These are phyloP conservation scores for Lonicera japonica DNA, from an alignment of 129 eudicot genomes.

Conservation along the genomic window DNA sequence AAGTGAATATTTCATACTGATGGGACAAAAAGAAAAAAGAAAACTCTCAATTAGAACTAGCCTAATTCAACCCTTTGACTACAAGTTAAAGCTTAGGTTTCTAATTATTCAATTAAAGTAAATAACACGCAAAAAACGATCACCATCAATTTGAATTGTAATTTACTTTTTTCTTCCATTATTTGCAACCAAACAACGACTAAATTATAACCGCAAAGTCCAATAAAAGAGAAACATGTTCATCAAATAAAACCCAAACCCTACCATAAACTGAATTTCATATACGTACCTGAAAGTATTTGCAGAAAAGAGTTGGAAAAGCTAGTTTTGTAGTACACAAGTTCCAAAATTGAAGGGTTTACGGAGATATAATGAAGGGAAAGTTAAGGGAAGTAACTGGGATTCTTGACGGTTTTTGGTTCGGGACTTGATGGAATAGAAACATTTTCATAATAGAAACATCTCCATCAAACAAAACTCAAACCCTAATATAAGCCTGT, in stretches of 20 bases:
- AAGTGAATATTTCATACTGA: too few relatives aligned
- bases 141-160: neutral
- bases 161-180: too few relatives aligned
- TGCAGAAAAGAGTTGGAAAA: too few relatives aligned
- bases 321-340: neutral
- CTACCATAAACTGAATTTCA: neutral
- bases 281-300: constrained; percentile 1
- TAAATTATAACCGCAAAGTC: neutral
- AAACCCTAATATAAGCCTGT: too few relatives aligned
- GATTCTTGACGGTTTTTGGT: too few relatives aligned
- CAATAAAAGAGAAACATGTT: too few relatives aligned
- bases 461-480: too few relatives aligned
- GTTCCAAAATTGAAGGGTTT: neutral
- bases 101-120: constrained; percentile 4
- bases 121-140: constrained; percentile 1
- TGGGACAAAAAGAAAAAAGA: constrained; percentile 8
- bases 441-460: too few relatives aligned
- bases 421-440: too few relatives aligned
- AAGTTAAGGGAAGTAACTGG: too few relatives aligned
- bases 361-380: too few relatives aligned
- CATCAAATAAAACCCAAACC: neutral
- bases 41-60: constrained; percentile 7
- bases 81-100: neutral
- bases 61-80: constrained; percentile 27
- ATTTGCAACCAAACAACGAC: neutral